A percentile compares a stretch with the other conserved stretches of the same genome.
Evolutionary conservation across 345 rosid species (phyloP).

Genomic region (Clarkia xantiana): DNA sequence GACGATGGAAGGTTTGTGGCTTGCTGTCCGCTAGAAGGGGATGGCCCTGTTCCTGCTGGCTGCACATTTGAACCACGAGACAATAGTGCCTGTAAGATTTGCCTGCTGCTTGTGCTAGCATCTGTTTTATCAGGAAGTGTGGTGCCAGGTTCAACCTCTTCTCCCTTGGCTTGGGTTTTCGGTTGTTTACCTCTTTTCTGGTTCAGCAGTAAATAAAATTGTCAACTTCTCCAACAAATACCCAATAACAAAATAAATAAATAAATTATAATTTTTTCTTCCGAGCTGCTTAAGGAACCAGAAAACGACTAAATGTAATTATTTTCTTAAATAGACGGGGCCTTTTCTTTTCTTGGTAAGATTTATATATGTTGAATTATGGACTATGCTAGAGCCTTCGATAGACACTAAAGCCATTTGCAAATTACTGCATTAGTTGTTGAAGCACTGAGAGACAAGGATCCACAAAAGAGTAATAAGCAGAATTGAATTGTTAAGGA

Average conservation of each 20-base stretch:
- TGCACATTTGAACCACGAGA: slow-evolving; percentile 27
- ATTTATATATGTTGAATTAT: too few species aligned
- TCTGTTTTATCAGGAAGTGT: slow-evolving; percentile 22
- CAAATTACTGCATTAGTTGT: too few species aligned
- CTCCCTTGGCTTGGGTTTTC: slow-evolving; percentile 16
- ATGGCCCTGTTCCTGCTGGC: slow-evolving; percentile 12
- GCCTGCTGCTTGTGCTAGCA: slow-evolving; percentile 31
- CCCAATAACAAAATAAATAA: too few species aligned
- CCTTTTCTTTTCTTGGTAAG: too few species aligned
- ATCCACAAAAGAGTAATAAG: not conserved
- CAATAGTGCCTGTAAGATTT: slow-evolving; percentile 50
- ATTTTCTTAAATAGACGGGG: too few species aligned
- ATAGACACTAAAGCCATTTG: too few species aligned
- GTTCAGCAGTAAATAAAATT: slow-evolving; percentile 10
- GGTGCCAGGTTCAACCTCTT: slow-evolving; percentile 29
- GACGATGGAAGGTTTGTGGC: slow-evolving; percentile 11
- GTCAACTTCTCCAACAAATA: not conserved
- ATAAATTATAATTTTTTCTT: too few species aligned
- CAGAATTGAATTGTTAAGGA: not conserved
- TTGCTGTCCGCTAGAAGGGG: slow-evolving; percentile 6
- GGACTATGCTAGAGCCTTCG: too few species aligned
- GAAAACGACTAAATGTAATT: too few species aligned
- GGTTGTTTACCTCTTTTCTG: slow-evolving; percentile 41
- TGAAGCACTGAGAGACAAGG: too few species aligned
- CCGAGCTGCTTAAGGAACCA: too few species aligned